Evolutionary conservation across 208 protist genomes (phyloP), one percentile per base, ranked within the genome.

Genomic region (Leishmania guyanensis): DNA sequence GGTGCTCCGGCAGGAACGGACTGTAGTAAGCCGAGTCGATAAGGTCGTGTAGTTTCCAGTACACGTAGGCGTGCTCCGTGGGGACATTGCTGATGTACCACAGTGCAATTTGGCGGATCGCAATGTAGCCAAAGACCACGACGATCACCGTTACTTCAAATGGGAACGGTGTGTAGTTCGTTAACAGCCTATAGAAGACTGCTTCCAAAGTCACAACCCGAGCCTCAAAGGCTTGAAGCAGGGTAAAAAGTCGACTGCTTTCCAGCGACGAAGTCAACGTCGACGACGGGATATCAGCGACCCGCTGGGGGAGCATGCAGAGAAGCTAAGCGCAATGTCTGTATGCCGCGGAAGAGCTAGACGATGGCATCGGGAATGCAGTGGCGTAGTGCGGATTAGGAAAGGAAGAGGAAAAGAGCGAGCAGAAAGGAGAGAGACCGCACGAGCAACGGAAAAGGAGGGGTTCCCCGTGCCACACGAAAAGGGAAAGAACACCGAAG

Each of bases 1-100:
- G 82, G 54, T 85, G 20, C 53, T 68, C 65, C 20, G 14, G 73
- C 16, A 16, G 1, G 39, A 39, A 66, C 1, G 8, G 1, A 2
- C 1, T 36, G 20, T 54, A 54, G 46, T 75, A 82, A 29, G 58
- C 22, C 3, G 17, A 50, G 4, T 66, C 36, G 62, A 85, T 81
- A 51, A 48, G 51, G 39, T 85, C 82, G 20, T 16, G 29, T 36
- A 70, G 56, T 29, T 79, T 58, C 82, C 82, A 85, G 71, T 82
- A 85, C 0, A 85, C 82, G 73, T 85, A 85, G 16, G 48, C 72
- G 8, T 82, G 43, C 33, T 58, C 48, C 10, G n/a, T 3, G 0
- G 29, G 54, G 22, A 26, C 26, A 5, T 76, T 54, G 0, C 54
- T 3, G 5, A 0, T n/a, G 66, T 76, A 75, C 82, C 76, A 82